Conservation (phyloP, 208 protist species). For the Leishmania gerbilli region DNA sequence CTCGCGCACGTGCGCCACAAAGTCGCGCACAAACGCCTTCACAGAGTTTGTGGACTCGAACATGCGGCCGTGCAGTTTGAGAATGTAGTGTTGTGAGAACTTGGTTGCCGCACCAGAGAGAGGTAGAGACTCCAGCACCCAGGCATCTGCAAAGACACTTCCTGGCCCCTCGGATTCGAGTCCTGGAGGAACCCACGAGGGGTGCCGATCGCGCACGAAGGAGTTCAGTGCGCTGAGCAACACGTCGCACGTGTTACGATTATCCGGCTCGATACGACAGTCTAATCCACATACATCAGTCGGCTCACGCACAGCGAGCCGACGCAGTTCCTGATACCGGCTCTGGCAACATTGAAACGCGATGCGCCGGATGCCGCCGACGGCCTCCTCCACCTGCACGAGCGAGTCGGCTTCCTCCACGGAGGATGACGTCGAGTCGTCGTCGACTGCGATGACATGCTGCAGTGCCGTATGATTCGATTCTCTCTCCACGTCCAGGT, state of each 20-base stretch:
- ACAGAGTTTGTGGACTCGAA: slow-evolving; percentile 54
- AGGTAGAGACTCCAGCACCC: slow-evolving; percentile 53
- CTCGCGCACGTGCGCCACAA: slow-evolving; percentile 56
- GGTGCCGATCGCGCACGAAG: slow-evolving; percentile 46
- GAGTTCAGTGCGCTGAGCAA: slow-evolving; percentile 47
- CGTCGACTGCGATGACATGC: slow-evolving; percentile 25
- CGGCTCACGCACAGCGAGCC: slow-evolving; percentile 14
- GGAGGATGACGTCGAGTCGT: slow-evolving; percentile 24
- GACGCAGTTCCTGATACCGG: slow-evolving; percentile 24
- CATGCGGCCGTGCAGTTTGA: slow-evolving; percentile 52
- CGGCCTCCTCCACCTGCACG: slow-evolving; percentile 18
- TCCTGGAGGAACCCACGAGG: slow-evolving; percentile 17
- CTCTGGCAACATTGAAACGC: slow-evolving; percentile 11
- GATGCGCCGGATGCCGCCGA: not conserved
- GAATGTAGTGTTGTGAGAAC: slow-evolving; percentile 87
- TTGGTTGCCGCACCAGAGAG: slow-evolving; percentile 35
- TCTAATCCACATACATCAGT: slow-evolving; percentile 42
- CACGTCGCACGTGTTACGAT: slow-evolving; percentile 33
- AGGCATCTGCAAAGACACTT: slow-evolving; percentile 36
- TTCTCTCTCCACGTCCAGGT: slow-evolving; percentile 88
- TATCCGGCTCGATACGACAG: slow-evolving; percentile 51
- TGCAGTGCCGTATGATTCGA: slow-evolving; percentile 35
- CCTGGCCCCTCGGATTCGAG: not conserved
- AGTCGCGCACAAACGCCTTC: slow-evolving; percentile 61
- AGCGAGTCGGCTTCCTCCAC: slow-evolving; percentile 15